Base-by-base conservation (phyloP, 163 green algal species). In the Chlorella variabilis region DNA sequence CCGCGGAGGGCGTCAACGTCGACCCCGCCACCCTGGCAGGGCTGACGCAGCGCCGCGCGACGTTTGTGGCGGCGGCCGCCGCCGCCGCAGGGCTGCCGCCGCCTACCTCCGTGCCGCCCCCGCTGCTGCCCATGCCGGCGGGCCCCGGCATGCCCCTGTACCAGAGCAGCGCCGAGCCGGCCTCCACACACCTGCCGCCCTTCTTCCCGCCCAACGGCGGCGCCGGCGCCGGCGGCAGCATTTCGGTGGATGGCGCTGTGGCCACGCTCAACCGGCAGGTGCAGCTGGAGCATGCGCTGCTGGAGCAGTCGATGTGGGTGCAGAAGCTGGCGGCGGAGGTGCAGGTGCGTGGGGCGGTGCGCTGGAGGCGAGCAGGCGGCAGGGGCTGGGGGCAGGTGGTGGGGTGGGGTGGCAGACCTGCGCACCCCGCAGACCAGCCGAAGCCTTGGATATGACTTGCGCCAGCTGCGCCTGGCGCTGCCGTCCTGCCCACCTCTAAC, bases 241-340 rank as follows among this genome's bases (percentile, higher is more conserved):
- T n/a, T 6, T n/a, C 54, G 29, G 29, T 27, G 29, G 29, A 38
- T 20, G 70, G 70, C 48, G 70, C 48, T 1, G 48, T 48, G 33
- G 45, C 48, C 6, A 31, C 31, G 31, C 48, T 66, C 5, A 48
- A 66, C 70, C 70, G 70, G 48, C 70, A 77, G 48, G 70, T 66
- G 45, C 70, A 77, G 70, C 48, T 66, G 70, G 70, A 77, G 70
- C 48, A 65, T n/a, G 70, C 70, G 70, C 70, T 77, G 70, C 70
- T 77, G 48, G 70, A 77, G 70, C 70, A 77, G 70, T 77, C 70
- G 31, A 77, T 77, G 48, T 77, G 70, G 70, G 70, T 77, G 45
- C 70, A 77, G 70, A 77, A 77, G 45, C 48, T 77, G 70, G 70
- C 70, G 31, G 70, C 70, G 8, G 70, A 77, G 48, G 70, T 77